phyloP scores from a whole-genome alignment of 2,329 filamentous ascomycete species.

The Colletotrichum gloeosporioides region DNA sequence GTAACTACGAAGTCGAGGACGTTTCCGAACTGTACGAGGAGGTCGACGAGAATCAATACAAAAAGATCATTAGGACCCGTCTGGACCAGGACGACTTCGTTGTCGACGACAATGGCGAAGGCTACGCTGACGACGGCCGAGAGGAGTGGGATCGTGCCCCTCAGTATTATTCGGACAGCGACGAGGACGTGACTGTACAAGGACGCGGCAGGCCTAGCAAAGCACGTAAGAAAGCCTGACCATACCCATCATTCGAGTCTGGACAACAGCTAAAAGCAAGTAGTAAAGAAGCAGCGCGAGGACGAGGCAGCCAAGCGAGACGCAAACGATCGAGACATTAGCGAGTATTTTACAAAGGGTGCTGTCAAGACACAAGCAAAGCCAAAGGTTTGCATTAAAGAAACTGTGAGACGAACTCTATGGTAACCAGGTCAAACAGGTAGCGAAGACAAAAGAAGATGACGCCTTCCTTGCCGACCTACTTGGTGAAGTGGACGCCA shows the following conservation, averaged over 20 bases:
- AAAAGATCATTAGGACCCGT: constrained; percentile 88
- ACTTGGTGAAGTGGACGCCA: constrained; percentile 86
- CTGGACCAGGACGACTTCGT: constrained; percentile 97
- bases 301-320: constrained; percentile 86
- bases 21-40: constrained; percentile 90
- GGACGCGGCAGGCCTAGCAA: constrained; percentile 58
- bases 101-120: constrained; percentile 96
- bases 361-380: constrained; percentile 72
- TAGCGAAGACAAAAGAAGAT: constrained; percentile 82
- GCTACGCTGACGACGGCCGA: constrained; percentile 94
- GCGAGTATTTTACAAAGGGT: constrained; percentile 90
- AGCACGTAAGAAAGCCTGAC: constrained; percentile 44
- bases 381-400: constrained; percentile 69
- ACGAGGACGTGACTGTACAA: constrained; percentile 62
- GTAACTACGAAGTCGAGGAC: constrained; percentile 84
- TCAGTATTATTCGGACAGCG: constrained; percentile 73
- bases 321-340: constrained; percentile 89
- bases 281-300: constrained; percentile 86
- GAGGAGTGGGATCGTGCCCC: constrained; percentile 87
- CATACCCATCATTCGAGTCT: neutral
- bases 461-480: constrained; percentile 86
- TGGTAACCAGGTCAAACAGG: constrained; percentile 47
- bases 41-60: constrained; percentile 96
- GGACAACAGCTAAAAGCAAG: neutral
- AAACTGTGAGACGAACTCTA: neutral